Conservation (phyloP, 805 yeast genomes). For the Saccharomycopsis sp. region DNA sequence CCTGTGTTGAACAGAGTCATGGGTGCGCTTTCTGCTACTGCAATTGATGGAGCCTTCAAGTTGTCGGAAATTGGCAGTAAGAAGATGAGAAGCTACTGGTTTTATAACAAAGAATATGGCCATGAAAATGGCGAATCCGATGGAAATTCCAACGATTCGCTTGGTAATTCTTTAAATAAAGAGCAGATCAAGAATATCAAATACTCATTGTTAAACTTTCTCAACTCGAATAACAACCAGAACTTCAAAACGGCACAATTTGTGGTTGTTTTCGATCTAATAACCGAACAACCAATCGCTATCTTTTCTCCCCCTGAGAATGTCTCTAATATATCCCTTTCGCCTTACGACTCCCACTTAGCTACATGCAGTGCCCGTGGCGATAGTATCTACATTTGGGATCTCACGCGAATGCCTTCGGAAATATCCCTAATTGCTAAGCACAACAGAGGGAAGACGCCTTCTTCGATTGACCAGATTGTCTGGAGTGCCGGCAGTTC, state of each 20-base stretch:
- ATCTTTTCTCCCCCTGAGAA: conserved; percentile 49
- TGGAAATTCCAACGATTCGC: conserved; percentile 18
- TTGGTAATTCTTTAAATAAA: background rate
- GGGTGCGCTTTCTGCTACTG: conserved; percentile 42
- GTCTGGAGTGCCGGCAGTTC: conserved; percentile 45
- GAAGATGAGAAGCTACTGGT: conserved; percentile 33
- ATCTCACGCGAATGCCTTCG: conserved; percentile 42
- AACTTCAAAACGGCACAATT: conserved; percentile 25
- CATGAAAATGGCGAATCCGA: conserved; percentile 10
- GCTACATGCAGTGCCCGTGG: conserved; percentile 53
- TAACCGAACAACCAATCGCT: conserved; percentile 32
- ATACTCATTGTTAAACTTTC: conserved; percentile 2
- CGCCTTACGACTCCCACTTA: conserved; percentile 53
- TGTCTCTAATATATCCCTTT: conserved; percentile 50
- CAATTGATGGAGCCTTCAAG: conserved; percentile 44
- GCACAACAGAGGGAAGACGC: conserved; percentile 56
- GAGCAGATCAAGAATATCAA: conserved; percentile 5
- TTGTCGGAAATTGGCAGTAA: conserved; percentile 42
- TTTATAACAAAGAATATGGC: conserved; percentile 18
- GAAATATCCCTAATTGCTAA: conserved; percentile 51
- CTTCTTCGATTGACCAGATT: conserved; percentile 44
- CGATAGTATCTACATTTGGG: conserved; percentile 61
- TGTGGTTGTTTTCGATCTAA: conserved; percentile 43
- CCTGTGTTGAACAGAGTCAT: conserved; percentile 28
- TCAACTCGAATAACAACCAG: conserved; percentile 10